phyloP scores from a whole-genome alignment of 2,329 filamentous ascomycete genomes.

The Penicillium olsonii region DNA sequence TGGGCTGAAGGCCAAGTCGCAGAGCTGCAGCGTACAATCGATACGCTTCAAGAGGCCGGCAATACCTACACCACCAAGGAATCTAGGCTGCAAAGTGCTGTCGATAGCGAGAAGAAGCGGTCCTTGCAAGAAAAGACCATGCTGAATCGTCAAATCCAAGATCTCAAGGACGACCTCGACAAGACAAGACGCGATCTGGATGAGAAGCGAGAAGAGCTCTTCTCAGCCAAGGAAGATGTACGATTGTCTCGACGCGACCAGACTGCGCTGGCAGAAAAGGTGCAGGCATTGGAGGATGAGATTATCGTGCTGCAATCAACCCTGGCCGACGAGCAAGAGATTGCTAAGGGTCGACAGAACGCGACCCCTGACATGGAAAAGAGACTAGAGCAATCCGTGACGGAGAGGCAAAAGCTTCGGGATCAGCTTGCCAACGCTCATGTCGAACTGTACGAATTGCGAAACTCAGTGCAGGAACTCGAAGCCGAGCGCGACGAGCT shows the following conservation, averaged over 20 bases:
- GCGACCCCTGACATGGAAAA: constrained; percentile 61
- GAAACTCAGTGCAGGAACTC: constrained; percentile 57
- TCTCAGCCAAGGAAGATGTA: constrained; percentile 67
- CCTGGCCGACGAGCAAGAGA: constrained; percentile 65
- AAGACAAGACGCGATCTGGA: constrained; percentile 66
- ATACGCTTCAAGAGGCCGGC: constrained; percentile 68
- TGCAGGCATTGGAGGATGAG: constrained; percentile 71
- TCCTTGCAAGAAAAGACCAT: constrained; percentile 71
- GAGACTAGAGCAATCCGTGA: constrained; percentile 58
- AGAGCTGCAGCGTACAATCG: constrained; percentile 70
- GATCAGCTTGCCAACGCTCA: constrained; percentile 63
- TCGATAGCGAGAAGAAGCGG: constrained; percentile 70
- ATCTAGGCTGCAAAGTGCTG: constrained; percentile 64
- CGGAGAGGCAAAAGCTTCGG: constrained; percentile 65
- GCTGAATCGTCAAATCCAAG: constrained; percentile 71
- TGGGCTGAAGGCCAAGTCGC: constrained; percentile 67
- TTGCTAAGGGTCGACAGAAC: constrained; percentile 58
- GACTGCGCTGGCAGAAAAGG: constrained; percentile 63
- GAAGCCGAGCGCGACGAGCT: constrained; percentile 69
- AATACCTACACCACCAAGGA: constrained; percentile 69
- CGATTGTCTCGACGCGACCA: constrained; percentile 67
- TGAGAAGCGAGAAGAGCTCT: constrained; percentile 66
- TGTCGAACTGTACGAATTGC: constrained; percentile 61
- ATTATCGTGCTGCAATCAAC: constrained; percentile 70
- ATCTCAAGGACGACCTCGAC: constrained; percentile 70